Evolutionary conservation across 2,329 filamentous ascomycete genomes (phyloP), one percentile per base, ranked within the genome.

Genomic region (Fusarium coicis): DNA sequence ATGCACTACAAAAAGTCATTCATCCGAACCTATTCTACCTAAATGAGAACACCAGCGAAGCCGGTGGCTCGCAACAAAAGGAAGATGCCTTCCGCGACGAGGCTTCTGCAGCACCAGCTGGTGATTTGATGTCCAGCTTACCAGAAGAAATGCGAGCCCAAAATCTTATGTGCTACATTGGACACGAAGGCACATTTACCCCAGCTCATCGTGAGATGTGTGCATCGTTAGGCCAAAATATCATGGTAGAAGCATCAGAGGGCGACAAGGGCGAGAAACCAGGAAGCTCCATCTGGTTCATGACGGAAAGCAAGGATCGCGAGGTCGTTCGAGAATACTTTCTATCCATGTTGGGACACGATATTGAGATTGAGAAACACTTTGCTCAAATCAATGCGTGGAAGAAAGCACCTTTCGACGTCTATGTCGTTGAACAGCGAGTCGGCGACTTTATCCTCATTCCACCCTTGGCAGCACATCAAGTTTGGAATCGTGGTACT

Each of bases 151-250:
- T 98, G 94, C 92, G 95, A 54, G 96, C 96, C 2, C 92, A 97
- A 79, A 99, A 99, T 72, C 87, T 99, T 75, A 98, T 98, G 96
- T 98, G 96, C 81, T 99, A 99, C 78, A 92, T 98, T 76, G 96
- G 96, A 1, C 96, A 98, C 77, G 96, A 99, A 84, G 96, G 96
- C 10, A 99, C 96, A 2, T 98, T 96, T 79, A 99, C 96, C 0
- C 96, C 96, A 15, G 92, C 95, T 2, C 96, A 99, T 83, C 91
- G 94, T 74, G 96, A 99, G 81, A 99, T 99, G 96, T 99, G 96
- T 81, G 96, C 94, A 18, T 97, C 93, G 40, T 84, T 98, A 18
- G 96, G 96, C 0, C 96, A 99, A 75, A 99, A 99, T 79, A 96
- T 99, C 76, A 98, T 99, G 96, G 95, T 99, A 4, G 94, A 98